These are phyloP conservation scores for Talaromyces sp. DNA, from an alignment of 2,329 filamentous ascomycete species.

Conservation along the genomic window DNA sequence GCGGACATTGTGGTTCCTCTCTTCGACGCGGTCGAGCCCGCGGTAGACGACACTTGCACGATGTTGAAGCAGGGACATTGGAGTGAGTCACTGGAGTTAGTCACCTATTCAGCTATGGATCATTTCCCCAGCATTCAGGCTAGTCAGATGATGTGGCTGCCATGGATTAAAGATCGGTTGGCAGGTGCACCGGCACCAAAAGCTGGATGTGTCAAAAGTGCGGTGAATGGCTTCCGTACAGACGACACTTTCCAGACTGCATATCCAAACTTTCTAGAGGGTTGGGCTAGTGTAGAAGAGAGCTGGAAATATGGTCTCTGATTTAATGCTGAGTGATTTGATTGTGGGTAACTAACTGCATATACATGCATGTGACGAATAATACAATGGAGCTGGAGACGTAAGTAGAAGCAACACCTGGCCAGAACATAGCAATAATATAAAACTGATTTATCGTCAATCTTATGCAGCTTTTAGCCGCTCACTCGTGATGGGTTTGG, in stretches of 20 bases:
- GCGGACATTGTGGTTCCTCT: slow-evolving; percentile 11
- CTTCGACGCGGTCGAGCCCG: slow-evolving; percentile 1
- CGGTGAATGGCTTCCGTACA: slow-evolving; percentile 12
- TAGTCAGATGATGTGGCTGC: slow-evolving; percentile 15
- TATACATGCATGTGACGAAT: not conserved
- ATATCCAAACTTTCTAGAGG: slow-evolving; percentile 11
- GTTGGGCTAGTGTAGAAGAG: slow-evolving; percentile 11
- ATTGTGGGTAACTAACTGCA: not conserved
- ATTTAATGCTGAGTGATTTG: not conserved
- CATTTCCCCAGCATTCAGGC: slow-evolving; percentile 15
- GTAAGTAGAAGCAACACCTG: not conserved
- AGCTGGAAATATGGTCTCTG: slow-evolving; percentile 12
- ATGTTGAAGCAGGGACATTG: slow-evolving; percentile 12
- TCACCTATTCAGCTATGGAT: slow-evolving; percentile 14
- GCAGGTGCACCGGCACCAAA: not conserved
- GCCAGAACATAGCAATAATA: not conserved
- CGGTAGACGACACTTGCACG: slow-evolving; percentile 11
- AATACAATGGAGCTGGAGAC: not conserved
- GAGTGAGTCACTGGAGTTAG: slow-evolving; percentile 6
- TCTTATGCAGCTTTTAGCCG: too few relatives aligned
- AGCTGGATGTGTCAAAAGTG: slow-evolving; percentile 7
- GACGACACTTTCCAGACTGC: slow-evolving; percentile 4
- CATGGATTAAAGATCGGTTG: slow-evolving; percentile 14
- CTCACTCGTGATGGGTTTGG: not conserved
- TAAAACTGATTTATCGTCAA: not conserved